Evolutionary conservation across 2,329 filamentous ascomycete species (phyloP), one percentile per base, ranked within the genome.

Genomic region (Cladophialophora exuberans): DNA sequence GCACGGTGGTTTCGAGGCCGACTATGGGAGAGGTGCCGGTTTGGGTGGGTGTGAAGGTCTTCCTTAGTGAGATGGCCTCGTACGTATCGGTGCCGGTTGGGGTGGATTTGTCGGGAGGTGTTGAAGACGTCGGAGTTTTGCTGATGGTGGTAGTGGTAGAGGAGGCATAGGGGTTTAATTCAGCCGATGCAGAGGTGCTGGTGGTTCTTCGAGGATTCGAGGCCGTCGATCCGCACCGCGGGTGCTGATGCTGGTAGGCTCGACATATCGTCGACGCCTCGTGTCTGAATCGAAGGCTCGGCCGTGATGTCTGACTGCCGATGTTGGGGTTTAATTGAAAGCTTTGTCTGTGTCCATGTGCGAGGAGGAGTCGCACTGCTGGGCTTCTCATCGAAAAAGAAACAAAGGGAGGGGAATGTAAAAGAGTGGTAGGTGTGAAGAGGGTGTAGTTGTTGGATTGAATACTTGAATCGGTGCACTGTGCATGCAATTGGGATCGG

Each of bases 371-470:
- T 46, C 43, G 43, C 28, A 11, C 43, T n/a, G 20, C 43, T 17
- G 23, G 20, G 28, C 43, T 28, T 46, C 43, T 46, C 43, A 46
- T 46, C 43, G 43, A 46, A 46, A 17, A 17, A n/a, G 20, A 22
- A 10, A 30, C 13, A 26, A 20, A 28, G 17, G 28, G n/a, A n/a
- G 6, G 20, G 28, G 26, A 13, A 9, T 22, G 23, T 15, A 15
- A 30, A 39, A 7, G 17, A 13, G 7, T 1, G 22, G 17, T 15
- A 1, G 2, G 15, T 11, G 15, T 11, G 1, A 4, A 39, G 15
- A 11, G 33, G 20, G 15, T 9, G 15, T 18, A 38, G 17, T 35
- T n/a, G 31, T 15, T 6, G 5, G 31, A 15, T 15, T n/a, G 10
- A 35, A 9, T 17, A 11, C 22, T 20, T 5, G 35, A 15, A 10